phyloP scores from a whole-genome alignment of 805 yeast genomes.

The Diddensiella transvaalensis region DNA sequence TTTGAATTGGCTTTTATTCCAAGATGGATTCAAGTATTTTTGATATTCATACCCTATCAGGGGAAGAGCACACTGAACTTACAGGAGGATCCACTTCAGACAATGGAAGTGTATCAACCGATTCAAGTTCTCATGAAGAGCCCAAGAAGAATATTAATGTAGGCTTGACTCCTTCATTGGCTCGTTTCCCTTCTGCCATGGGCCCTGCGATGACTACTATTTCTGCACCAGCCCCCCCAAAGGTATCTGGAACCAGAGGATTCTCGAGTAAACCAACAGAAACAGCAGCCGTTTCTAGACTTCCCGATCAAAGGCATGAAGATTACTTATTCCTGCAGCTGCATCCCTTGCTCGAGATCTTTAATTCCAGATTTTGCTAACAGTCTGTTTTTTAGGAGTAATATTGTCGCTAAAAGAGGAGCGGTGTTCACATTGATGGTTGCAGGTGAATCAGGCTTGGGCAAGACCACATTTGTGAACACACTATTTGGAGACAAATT shows the following conservation, averaged over 20 bases:
- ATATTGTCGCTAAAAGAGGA: conserved; percentile 56
- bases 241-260: not conserved
- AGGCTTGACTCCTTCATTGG: not conserved
- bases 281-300: not conserved
- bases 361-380: not conserved
- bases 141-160: too few species aligned
- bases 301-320: conserved; percentile 5
- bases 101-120: not conserved
- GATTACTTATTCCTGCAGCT: not conserved
- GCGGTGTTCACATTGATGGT: conserved; percentile 63
- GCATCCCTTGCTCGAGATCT: not conserved
- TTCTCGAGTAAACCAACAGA: not conserved
- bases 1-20: too few species aligned
- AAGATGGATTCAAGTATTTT: too few species aligned
- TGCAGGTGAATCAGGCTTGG: conserved; percentile 85
- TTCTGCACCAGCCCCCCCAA: too few species aligned
- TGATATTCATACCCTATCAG: too few species aligned
- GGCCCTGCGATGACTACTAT: too few species aligned
- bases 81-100: too few species aligned
- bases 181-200: not conserved
- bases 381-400: not conserved
- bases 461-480: conserved; percentile 84
- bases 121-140: too few species aligned
- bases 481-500: conserved; percentile 60
- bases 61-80: too few species aligned